Percentiles rank a stretch among this genome's conserved stretches.
phyloP scores from a whole-genome alignment of 2,329 filamentous ascomycete genomes.

The Zymoseptoria pseudotritici region DNA sequence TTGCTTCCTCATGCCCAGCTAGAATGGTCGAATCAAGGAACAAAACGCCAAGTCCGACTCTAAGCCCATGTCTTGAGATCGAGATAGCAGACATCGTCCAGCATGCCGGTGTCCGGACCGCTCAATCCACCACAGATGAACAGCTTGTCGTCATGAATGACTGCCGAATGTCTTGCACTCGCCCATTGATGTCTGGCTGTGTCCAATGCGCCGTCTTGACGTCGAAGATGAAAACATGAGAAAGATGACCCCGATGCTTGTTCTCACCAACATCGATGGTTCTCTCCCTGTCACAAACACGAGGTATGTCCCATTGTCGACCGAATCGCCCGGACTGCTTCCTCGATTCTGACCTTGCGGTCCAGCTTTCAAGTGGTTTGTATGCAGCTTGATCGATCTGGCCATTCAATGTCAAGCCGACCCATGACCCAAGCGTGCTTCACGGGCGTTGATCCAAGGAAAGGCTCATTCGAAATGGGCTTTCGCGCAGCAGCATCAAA shows the following conservation, averaged over 20 bases:
- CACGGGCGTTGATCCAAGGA: no score
- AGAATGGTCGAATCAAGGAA: conserved; percentile 30
- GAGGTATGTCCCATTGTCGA: conserved; percentile 86
- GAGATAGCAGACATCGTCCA: conserved; percentile 94
- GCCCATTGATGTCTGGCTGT: conserved; percentile 77
- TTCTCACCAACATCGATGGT: conserved; percentile 97
- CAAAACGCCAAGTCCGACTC: conserved; percentile 94
- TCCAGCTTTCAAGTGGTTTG: no score
- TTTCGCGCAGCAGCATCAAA: no score
- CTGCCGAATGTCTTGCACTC: conserved; percentile 81
- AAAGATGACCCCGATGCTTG: conserved; percentile 90
- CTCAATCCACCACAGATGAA: conserved; percentile 93
- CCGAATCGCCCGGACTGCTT: no score
- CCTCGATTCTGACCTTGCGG: no score
- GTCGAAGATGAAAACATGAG: conserved; percentile 93
- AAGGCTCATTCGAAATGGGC: no score
- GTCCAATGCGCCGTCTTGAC: conserved; percentile 93
- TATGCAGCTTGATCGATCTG: no score
- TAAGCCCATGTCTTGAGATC: conserved; percentile 97
- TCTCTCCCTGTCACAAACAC: conserved; percentile 85
- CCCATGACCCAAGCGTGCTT: no score
- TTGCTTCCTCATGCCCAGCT: no score
- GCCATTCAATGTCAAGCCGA: no score
- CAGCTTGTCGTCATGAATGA: conserved; percentile 91
- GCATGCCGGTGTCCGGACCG: conserved; percentile 80